Evolutionary conservation across 352 stramenopile genomes (phyloP).

Genomic region (Blastocystis sp.): DNA sequence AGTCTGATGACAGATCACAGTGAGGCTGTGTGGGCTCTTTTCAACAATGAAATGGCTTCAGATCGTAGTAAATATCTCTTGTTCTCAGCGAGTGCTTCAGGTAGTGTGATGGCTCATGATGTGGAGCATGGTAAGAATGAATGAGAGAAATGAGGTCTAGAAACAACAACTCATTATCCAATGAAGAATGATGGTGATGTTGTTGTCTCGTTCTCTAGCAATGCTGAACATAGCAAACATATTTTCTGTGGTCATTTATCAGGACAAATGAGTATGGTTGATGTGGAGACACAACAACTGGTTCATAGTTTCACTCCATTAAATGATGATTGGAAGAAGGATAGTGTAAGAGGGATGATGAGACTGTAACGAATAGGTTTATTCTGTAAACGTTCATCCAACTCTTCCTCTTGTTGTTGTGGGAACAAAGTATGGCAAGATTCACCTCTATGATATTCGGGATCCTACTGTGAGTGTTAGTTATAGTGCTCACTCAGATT

Average conservation of each 20-base stretch:
- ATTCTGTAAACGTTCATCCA: conserved; percentile 15
- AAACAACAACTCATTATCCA: neutral
- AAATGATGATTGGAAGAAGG: neutral
- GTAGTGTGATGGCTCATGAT: neutral
- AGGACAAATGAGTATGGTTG: neutral
- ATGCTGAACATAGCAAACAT: neutral
- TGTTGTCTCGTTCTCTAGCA: neutral
- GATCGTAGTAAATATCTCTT: neutral
- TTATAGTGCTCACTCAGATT: conserved; percentile 18
- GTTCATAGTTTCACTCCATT: neutral
- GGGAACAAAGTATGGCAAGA: conserved; percentile 21
- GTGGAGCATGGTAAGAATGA: conserved; percentile 12
- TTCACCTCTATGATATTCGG: conserved; percentile 41
- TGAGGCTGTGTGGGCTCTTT: conserved; percentile 36
- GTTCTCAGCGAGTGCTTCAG: conserved; percentile 34
- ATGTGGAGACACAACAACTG: neutral
- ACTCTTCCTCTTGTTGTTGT: neutral
- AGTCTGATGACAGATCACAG: neutral
- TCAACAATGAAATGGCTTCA: conserved; percentile 17
- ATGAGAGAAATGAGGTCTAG: neutral
- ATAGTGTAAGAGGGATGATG: neutral
- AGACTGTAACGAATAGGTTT: neutral
- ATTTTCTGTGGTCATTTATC: conserved; percentile 26
- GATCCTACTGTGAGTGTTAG: conserved; percentile 2
- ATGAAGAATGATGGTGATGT: neutral